Percentiles rank a stretch among this genome's conserved stretches.
Conservation (phyloP, 2,329 filamentous ascomycete species). For the Colletotrichum sp. region DNA sequence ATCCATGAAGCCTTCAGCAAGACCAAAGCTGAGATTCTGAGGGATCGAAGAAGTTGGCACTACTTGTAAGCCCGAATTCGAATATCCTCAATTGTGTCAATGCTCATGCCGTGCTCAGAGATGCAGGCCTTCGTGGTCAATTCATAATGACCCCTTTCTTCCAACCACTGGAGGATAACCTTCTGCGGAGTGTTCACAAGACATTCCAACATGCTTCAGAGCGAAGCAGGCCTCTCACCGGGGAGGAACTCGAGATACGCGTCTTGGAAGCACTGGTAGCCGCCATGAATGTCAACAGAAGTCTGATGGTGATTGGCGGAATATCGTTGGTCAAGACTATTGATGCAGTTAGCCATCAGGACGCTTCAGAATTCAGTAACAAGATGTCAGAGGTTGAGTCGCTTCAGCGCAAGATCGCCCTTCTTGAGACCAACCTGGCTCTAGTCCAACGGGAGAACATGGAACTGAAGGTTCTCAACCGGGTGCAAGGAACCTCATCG, state of each 20-base stretch:
- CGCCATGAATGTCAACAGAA: background rate
- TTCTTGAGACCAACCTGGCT: background rate
- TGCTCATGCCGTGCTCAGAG: background rate
- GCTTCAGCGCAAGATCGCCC: background rate
- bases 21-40: background rate
- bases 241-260: background rate
- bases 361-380: background rate
- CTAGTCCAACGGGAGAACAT: background rate
- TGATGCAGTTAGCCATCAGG: background rate
- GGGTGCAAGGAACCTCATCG: background rate
- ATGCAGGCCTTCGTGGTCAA: background rate
- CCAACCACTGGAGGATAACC: background rate
- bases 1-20: background rate
- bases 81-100: background rate
- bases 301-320: background rate
- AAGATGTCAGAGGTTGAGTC: background rate
- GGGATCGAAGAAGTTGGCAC: background rate
- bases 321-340: background rate
- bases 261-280: background rate
- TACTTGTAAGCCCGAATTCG: background rate
- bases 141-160: background rate
- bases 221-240: background rate
- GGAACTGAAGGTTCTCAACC: background rate
- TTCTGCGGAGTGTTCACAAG: background rate
- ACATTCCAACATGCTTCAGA: background rate